Percentiles rank a stretch among this genome's conserved stretches.
Conservation (phyloP, 1,284 basidiomycete genomes). For the Ustilago crameri region DNA sequence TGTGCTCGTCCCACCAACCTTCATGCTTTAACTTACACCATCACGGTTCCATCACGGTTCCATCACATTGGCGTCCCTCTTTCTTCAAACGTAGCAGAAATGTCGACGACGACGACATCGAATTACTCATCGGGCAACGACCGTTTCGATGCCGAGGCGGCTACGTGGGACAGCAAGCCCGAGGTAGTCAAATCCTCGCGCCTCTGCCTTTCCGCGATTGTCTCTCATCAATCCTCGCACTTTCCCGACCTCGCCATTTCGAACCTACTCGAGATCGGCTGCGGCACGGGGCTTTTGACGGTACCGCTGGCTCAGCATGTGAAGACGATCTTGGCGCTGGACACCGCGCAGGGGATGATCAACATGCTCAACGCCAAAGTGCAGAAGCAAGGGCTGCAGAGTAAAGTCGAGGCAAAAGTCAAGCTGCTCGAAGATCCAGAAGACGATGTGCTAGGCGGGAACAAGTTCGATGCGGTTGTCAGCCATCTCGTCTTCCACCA, state of each 20-base stretch:
- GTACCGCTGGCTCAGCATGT: slow-evolving; percentile 33
- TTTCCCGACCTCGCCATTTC: slow-evolving; percentile 12
- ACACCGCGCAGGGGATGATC: slow-evolving; percentile 44
- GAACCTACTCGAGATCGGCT: slow-evolving; percentile 38
- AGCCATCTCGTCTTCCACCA: slow-evolving; percentile 53
- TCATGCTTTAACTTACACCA: background rate
- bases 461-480: slow-evolving; percentile 29
- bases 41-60: too few relatives aligned
- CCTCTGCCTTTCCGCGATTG: slow-evolving; percentile 29
- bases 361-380: slow-evolving; percentile 40
- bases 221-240: slow-evolving; percentile 4
- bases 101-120: slow-evolving; percentile 1
- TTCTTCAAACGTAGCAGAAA: too few relatives aligned
- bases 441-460: slow-evolving; percentile 23
- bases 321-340: slow-evolving; percentile 18
- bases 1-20: background rate
- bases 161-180: slow-evolving; percentile 40
- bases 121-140: slow-evolving; percentile 51
- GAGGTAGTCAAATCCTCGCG: slow-evolving; percentile 38
- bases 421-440: slow-evolving; percentile 39
- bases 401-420: slow-evolving; percentile 24
- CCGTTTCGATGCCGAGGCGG: slow-evolving; percentile 41
- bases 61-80: too few relatives aligned
- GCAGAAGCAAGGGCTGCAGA: background rate
- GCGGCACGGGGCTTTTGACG: slow-evolving; percentile 43